These are phyloP conservation scores for Babesia bovis DNA, from an alignment of 169 alveolate species.

Conservation along the genomic window DNA sequence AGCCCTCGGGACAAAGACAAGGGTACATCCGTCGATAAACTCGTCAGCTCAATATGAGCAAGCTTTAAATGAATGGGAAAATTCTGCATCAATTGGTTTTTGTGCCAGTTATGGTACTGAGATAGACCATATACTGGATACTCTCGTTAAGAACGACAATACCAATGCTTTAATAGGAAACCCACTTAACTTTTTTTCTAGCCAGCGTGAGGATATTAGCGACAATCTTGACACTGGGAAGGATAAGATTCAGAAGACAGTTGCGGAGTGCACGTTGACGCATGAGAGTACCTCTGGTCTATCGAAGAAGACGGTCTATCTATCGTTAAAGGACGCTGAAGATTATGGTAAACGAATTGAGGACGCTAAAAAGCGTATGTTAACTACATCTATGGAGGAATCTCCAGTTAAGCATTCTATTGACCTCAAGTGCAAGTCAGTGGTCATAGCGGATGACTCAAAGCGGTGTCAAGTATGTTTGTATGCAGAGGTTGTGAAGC, in stretches of 20 bases:
- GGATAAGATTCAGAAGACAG: slow-evolving; percentile 19
- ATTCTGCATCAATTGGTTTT: background rate
- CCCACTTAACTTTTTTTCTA: slow-evolving; percentile 33
- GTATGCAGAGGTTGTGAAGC: slow-evolving; percentile 38
- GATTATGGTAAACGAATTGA: slow-evolving; percentile 29
- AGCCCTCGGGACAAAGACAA: slow-evolving; percentile 11
- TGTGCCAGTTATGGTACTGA: background rate
- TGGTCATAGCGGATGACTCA: slow-evolving; percentile 23
- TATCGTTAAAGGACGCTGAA: slow-evolving; percentile 60
- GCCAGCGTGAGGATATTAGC: background rate
- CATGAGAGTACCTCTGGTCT: slow-evolving; percentile 17
- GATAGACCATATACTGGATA: background rate
- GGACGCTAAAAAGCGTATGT: background rate
- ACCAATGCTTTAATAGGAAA: background rate
- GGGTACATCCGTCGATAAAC: background rate
- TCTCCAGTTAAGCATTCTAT: background rate
- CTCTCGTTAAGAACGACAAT: background rate
- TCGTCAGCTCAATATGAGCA: background rate
- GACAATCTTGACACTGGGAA: background rate
- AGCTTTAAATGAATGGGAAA: too few relatives aligned
- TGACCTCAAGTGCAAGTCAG: slow-evolving; percentile 44
- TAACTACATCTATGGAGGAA: background rate
- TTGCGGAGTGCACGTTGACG: slow-evolving; percentile 57
- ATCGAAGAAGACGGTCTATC: slow-evolving; percentile 26
- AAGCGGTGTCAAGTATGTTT: slow-evolving; percentile 45